These are phyloP conservation scores for Yamadazyma philogaea DNA, from an alignment of 805 yeast genomes.

Conservation along the genomic window DNA sequence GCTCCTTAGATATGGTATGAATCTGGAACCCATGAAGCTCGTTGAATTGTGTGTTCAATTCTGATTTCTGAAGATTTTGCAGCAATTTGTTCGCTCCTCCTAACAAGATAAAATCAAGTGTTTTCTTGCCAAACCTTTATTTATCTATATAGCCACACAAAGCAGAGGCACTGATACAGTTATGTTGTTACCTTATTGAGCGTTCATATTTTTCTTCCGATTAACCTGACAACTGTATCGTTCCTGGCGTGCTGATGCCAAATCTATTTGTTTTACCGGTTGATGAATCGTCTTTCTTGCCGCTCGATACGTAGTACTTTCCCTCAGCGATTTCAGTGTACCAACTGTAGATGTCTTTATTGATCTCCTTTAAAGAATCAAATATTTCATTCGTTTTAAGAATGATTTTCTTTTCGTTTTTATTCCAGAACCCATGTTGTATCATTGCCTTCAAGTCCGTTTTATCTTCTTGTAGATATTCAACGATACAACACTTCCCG, in stretches of 20 bases:
- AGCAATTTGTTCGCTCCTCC: too few relatives aligned
- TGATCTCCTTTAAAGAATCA: slow-evolving; percentile 2
- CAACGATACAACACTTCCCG: slow-evolving; percentile 32
- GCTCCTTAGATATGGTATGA: too few relatives aligned
- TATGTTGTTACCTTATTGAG: too few relatives aligned
- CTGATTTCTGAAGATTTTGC: too few relatives aligned
- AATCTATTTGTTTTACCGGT: neutral
- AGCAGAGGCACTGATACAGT: too few relatives aligned
- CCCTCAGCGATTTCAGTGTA: slow-evolving; percentile 9
- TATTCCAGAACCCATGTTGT: slow-evolving; percentile 33
- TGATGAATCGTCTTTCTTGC: neutral
- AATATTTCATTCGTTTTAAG: slow-evolving; percentile 23
- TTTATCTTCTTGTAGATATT: slow-evolving; percentile 23
- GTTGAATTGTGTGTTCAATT: too few relatives aligned
- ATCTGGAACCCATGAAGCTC: too few relatives aligned
- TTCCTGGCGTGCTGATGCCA: slow-evolving; percentile 18
- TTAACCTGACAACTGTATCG: slow-evolving; percentile 12
- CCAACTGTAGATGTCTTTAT: slow-evolving; percentile 7
- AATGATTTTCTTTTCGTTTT: slow-evolving; percentile 21
- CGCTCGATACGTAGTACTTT: slow-evolving; percentile 6
- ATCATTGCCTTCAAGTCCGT: slow-evolving; percentile 26
- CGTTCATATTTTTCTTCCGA: too few relatives aligned
- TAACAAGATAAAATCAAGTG: too few relatives aligned
- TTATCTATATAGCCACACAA: too few relatives aligned
- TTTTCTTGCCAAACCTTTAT: too few relatives aligned